phyloP scores from a whole-genome alignment of 2,329 filamentous ascomycete species.

The Bipolaris bicolor region DNA sequence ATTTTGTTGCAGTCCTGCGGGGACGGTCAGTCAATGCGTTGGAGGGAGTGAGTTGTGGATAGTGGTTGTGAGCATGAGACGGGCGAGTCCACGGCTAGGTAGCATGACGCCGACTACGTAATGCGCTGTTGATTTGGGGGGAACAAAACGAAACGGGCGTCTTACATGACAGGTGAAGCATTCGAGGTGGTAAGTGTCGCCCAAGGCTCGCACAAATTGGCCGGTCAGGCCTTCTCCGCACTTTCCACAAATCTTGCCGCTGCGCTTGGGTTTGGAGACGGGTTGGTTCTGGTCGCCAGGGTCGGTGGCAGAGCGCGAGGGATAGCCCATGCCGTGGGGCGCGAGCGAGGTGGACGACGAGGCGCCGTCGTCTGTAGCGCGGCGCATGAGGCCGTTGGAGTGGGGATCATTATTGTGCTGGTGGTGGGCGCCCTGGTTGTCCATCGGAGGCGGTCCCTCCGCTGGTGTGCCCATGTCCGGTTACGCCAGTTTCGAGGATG shows the following conservation, averaged over 20 bases:
- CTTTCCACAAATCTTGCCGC: slow-evolving; percentile 69
- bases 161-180: slow-evolving; percentile 94
- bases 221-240: slow-evolving; percentile 87
- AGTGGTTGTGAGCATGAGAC: background rate
- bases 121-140: background rate
- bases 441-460: slow-evolving; percentile 46
- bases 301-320: slow-evolving; percentile 38
- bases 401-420: slow-evolving; percentile 40
- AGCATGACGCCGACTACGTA: background rate
- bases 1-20: slow-evolving; percentile 91
- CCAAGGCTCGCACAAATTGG: slow-evolving; percentile 92
- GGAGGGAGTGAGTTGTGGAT: background rate
- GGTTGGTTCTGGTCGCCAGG: slow-evolving; percentile 33
- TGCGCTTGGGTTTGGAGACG: slow-evolving; percentile 40
- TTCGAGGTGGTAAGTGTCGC: slow-evolving; percentile 93
- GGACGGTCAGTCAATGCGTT: slow-evolving; percentile 9
- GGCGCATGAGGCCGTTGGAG: slow-evolving; percentile 40
- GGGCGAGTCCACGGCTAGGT: background rate
- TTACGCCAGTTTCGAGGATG: slow-evolving; percentile 33
- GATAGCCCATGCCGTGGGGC: slow-evolving; percentile 29
- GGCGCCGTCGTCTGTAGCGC: slow-evolving; percentile 39
- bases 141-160: slow-evolving; percentile 5
- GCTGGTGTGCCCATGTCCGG: slow-evolving; percentile 43
- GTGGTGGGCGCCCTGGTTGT: slow-evolving; percentile 35
- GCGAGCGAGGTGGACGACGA: slow-evolving; percentile 32